Evolutionary conservation across 768 basidiomycete species (phyloP).

Genomic region (Xerocomellus dryophilus): DNA sequence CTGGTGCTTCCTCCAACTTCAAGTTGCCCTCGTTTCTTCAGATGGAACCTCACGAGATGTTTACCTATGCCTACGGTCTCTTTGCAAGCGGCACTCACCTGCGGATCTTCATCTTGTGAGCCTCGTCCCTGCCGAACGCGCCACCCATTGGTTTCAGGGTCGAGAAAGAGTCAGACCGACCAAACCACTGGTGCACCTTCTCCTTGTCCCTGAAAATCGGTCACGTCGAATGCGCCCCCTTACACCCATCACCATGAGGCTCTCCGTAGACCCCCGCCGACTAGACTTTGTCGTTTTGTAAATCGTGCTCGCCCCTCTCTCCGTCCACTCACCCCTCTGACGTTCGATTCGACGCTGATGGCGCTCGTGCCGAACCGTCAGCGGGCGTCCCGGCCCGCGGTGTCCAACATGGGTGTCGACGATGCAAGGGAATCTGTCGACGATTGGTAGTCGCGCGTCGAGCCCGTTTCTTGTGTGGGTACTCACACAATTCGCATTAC

Average conservation of each 20-base stretch:
- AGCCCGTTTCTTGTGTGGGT: background rate
- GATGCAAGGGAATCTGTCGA: conserved; percentile 7
- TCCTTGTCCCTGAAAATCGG: conserved; percentile 53
- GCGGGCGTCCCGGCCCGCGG: conserved; percentile 9
- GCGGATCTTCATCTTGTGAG: conserved; percentile 54
- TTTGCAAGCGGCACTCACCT: conserved; percentile 42
- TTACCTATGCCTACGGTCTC: conserved; percentile 49
- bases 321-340: no score
- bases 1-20: background rate
- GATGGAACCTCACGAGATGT: conserved; percentile 21
- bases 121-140: background rate
- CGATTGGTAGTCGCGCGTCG: conserved; percentile 7
- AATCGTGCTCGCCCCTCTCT: no score
- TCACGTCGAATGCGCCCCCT: conserved; percentile 51
- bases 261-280: no score
- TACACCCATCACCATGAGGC: conserved; percentile 42
- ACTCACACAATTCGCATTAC: no score
- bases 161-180: conserved; percentile 26
- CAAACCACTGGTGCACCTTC: conserved; percentile 46
- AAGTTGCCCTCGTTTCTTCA: conserved; percentile 22
- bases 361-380: background rate
- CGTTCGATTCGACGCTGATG: no score
- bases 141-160: conserved; percentile 25
- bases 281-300: no score
- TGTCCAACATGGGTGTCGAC: background rate